Base-by-base conservation (phyloP, 2,329 filamentous ascomycete genomes). In the Penicillium hordei region DNA sequence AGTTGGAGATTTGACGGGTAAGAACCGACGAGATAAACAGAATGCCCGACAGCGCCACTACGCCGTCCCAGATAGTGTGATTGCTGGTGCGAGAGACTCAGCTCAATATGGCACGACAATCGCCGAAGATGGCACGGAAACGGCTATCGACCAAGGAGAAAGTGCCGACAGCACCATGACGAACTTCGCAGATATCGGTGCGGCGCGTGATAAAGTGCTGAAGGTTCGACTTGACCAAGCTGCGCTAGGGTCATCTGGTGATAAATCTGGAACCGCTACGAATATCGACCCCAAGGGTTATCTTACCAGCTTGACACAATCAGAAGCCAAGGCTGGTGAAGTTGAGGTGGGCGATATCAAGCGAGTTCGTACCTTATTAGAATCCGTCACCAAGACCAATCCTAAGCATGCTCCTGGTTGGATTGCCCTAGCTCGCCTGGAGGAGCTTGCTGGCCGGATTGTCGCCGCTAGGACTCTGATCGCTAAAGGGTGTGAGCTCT, bases 361-460 rank as follows among this genome's bases (percentile, higher is more conserved):
- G 71, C 89, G 94, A 75, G 94, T 95, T 19, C 86, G 94, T 62
- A 89, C 93, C 62, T 82, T 99, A 36, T 80, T 99, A n/a, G 92
- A 96, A 71, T 97, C 93, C 0, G 94, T 97, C 46, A 95, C 96
- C 73, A 95, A 94, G 76, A 97, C 93, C 8, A 99, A 99, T 73
- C 91, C 93, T 2, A 93, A 91, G 62, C 95, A 97, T 70, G 92
- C 90, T 0, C 90, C 94, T 10, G 94, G 92, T 21, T 99, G 95
- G 90, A 95, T 99, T 67, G 94, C 95, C 5, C 90, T 94, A 4
- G 92, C 93, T 17, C 86, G 94, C 69, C 77, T 99, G 48, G 95
- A 99, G 74, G 93, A 97, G 73, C 81, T 95, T 60, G 94, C 94
- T 3, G 93, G 93, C 44, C 96, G 95, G 76, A 89, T 90, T 55